These are phyloP conservation scores for Lepidium aucheri DNA, from an alignment of 345 rosid genomes.

Conservation along the genomic window DNA sequence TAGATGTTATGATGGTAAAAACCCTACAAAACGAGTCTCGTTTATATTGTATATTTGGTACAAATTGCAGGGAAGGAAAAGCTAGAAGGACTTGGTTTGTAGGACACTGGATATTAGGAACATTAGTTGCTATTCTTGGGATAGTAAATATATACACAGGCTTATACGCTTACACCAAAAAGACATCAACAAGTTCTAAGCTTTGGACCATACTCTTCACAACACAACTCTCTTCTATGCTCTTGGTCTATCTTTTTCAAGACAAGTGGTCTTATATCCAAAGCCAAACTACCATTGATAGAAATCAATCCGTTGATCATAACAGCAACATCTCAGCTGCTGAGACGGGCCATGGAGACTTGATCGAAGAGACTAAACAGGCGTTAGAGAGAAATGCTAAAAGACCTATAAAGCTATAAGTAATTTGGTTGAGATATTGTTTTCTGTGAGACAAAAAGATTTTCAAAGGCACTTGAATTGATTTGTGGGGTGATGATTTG, in stretches of 20 bases:
- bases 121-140: conserved; percentile 45
- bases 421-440: not conserved
- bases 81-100: conserved; percentile 66
- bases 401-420: not conserved
- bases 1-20: too few relatives aligned
- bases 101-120: conserved; percentile 78
- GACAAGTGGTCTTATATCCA: conserved; percentile 59
- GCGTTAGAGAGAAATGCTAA: conserved; percentile 15
- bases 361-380: not conserved
- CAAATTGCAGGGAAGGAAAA: conserved; percentile 46
- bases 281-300: not conserved
- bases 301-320: conserved; percentile 17
- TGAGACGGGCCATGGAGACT: conserved; percentile 16
- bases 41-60: not conserved
- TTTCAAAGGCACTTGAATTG: not conserved
- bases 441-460: not conserved
- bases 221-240: conserved; percentile 46
- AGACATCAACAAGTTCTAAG: conserved; percentile 38
- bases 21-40: not conserved
- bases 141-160: conserved; percentile 83
- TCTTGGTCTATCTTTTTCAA: conserved; percentile 67
- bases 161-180: conserved; percentile 52
- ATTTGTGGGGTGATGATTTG: not conserved
- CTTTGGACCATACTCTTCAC: conserved; percentile 74
- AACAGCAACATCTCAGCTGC: conserved; percentile 25